Evolutionary conservation across 75 land plant genomes (phyloP), one percentile per base, ranked within the genome.

Genomic region (Selaginella tamariscina): DNA sequence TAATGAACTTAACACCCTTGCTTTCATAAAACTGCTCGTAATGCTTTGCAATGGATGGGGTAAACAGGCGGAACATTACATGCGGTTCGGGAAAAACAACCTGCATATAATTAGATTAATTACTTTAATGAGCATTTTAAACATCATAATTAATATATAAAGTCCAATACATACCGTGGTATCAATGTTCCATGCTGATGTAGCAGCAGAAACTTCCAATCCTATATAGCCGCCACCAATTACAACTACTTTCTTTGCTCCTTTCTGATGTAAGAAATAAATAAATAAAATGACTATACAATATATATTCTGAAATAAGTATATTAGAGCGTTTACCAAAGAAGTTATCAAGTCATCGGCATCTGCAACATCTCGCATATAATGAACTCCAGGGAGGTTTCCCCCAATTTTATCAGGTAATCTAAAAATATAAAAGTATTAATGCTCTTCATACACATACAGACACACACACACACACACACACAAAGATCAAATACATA

Each of bases 181-280:
- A 70, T 88, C 92, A 64, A 91, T 75, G 26, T 85, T 88, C 86
- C 91, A 88, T 30, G 78, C 85, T 71, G 75, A 78, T 60, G 91
- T 75, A 21, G 97, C 97, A 30, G 97, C 97, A 68, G 97, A 85
- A 65, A 88, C 88, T 65, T 91, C 97, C 92, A 91, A 85, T 44
- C 97, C 97, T 80, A 91, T 88, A 64, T 91, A 91, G 28, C 97
- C 97, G 70, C 97, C 97, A 62, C 97, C 97, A 75, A 91, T 82
- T 9, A 91, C 73, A 22, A 82, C 97, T 31, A 84, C 83, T 55
- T 91, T 85, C 65, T 76, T 70, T 24, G 86, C 85, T 44, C 67
- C 82, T 67, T 79, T 71, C 92, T 88, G 54, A 27, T 62, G 32
- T 56, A 49, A 27, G 64, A 56, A 66, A 56, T 39, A 39, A 15